A percentile compares a stretch with the other conserved stretches of the same genome.
phyloP scores from a whole-genome alignment of 1,284 basidiomycete genomes.

The Coniferiporia weirii region DNA sequence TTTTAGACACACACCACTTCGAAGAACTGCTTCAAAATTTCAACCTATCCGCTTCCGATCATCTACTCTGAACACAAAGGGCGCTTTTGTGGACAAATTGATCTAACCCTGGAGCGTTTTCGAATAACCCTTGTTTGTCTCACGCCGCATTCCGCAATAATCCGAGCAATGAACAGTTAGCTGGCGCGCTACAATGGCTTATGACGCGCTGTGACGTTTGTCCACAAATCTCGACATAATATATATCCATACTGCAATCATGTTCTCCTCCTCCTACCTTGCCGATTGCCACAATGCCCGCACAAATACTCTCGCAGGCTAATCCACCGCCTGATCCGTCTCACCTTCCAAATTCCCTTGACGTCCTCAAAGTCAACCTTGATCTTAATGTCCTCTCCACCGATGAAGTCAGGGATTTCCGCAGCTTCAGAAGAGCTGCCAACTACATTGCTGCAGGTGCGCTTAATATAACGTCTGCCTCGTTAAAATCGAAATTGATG shows the following conservation, averaged over 20 bases:
- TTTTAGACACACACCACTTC: no score
- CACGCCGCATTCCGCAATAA: no score
- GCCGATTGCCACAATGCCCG: slow-evolving; percentile 42
- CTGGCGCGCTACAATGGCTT: no score
- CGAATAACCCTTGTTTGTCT: no score
- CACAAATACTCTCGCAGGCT: slow-evolving; percentile 45
- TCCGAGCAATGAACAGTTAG: no score
- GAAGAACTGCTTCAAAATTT: no score
- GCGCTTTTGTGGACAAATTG: no score
- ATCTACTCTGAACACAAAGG: no score
- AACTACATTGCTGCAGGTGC: slow-evolving; percentile 62
- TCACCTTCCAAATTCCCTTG: slow-evolving; percentile 46
- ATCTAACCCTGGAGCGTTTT: no score
- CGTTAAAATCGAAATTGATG: slow-evolving; percentile 7
- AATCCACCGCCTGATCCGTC: slow-evolving; percentile 64
- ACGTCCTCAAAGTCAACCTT: slow-evolving; percentile 41
- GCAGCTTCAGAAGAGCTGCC: slow-evolving; percentile 52
- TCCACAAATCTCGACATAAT: no score
- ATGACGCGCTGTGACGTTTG: neutral
- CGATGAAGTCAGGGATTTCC: slow-evolving; percentile 46
- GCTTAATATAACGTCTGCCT: slow-evolving; percentile 12
- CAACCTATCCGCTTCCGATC: no score
- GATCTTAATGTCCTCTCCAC: slow-evolving; percentile 39
- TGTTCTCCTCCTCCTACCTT: neutral
- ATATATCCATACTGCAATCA: neutral